Conservation (phyloP, 129 eudicot genomes). For the Silybum marianum region DNA sequence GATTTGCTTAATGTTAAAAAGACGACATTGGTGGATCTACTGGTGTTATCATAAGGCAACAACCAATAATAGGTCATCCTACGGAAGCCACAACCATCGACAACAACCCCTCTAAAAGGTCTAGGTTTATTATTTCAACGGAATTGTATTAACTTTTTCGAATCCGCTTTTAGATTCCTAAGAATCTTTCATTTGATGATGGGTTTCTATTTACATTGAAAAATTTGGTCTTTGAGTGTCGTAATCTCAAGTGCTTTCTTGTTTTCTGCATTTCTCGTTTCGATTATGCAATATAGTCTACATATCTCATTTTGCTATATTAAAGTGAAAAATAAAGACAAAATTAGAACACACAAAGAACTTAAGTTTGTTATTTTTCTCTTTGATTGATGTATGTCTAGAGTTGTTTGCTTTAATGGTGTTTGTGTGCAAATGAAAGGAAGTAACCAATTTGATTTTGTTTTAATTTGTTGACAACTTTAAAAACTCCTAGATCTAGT, state of each 20-base stretch:
- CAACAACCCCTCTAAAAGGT: background rate
- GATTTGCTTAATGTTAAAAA: background rate
- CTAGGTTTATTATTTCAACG: conserved; percentile 22
- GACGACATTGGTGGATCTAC: background rate
- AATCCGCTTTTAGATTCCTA: conserved; percentile 1
- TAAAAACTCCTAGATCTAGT: too few relatives aligned
- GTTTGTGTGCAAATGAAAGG: too few relatives aligned
- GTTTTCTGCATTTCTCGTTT: conserved; percentile 22
- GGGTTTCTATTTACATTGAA: background rate
- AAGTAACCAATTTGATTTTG: too few relatives aligned
- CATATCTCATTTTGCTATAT: too few relatives aligned
- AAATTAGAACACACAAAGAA: too few relatives aligned
- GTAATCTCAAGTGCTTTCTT: conserved; percentile 15
- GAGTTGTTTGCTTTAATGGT: too few relatives aligned
- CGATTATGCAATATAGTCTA: background rate
- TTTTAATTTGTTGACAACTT: too few relatives aligned
- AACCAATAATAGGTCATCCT: background rate
- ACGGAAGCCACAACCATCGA: too few relatives aligned
- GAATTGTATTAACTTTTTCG: background rate
- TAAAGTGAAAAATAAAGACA: too few relatives aligned
- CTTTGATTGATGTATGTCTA: too few relatives aligned
- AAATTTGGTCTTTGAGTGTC: background rate
- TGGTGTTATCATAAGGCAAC: too few relatives aligned
- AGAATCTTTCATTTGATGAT: conserved; percentile 15
- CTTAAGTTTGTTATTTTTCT: too few relatives aligned